Base-by-base conservation (phyloP, 805 yeast species). In the Pachysolen tannophilus region DNA sequence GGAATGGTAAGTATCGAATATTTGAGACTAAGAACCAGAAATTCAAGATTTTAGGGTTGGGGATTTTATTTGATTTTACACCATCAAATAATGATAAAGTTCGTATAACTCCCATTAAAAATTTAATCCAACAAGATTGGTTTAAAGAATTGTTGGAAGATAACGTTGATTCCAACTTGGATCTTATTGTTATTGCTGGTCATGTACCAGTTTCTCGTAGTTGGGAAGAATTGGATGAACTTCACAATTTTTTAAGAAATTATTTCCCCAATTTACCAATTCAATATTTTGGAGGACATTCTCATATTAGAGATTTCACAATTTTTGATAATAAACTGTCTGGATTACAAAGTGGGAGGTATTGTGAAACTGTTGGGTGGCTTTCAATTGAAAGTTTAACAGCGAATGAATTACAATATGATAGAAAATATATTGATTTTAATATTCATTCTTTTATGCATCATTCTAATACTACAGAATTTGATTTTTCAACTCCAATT, bases 291-390 rank as follows among this genome's bases (percentile, higher is more conserved):
- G 97, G 97, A 2, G 97, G 97, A 1, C 97, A 90, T 57, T 78
- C 94, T 20, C 97, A 90, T 52, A 76, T 90, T 11, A 65, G 97
- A 42, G 97, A 90, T 55, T 90, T 81, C 55, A 69, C 74, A 6
- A 61, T 73, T 3, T 63, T 78, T 33, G 97, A 90, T 49, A 58
- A 63, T 2, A 61, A 59, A 32, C 70, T 88, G 17, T 75, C 83
- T 0, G 96, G 80, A 0, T 56, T 90, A n/a, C 95, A 90, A 59
- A 83, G 95, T 52, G 97, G 97, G 0, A 65, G 96, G 33, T 90
- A 83, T 52, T 75, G 94, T 50, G 97, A 90, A 53, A 90, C 97
- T 0, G 71, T 83, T n/a, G 97, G 97, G 1, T 90, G 87, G 69
- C 56, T 82, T 9, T 75, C 94, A 18, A 59, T 86, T 16, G 62